A percentile compares a stretch with the other conserved stretches of the same genome.
phyloP scores from a whole-genome alignment of 78 protist genomes.

The Dictyostelium brefeldianum region DNA sequence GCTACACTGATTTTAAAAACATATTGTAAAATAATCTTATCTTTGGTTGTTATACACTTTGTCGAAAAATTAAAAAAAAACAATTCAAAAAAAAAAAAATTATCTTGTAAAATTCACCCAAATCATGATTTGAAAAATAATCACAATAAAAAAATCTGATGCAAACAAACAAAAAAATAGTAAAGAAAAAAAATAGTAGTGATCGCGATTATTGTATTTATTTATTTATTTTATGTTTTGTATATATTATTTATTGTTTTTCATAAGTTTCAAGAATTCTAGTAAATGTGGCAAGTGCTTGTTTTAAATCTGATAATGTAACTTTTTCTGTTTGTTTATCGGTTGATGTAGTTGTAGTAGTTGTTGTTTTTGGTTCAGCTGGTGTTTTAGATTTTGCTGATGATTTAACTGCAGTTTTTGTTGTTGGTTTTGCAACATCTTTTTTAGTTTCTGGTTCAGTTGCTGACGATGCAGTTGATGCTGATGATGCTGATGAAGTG shows the following conservation, averaged over 20 bases:
- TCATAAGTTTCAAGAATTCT: neutral
- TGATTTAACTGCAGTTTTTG: neutral
- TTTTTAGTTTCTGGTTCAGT: neutral
- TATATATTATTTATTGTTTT: neutral
- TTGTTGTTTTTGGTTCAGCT: neutral
- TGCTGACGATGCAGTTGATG: neutral
- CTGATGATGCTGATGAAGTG: neutral
- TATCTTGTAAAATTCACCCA: too few relatives aligned
- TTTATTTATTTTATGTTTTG: neutral
- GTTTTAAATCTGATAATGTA: neutral
- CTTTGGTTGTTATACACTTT: too few relatives aligned
- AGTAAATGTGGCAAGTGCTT: neutral
- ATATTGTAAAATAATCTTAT: too few relatives aligned
- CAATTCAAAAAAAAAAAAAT: too few relatives aligned
- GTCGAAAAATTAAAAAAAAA: too few relatives aligned
- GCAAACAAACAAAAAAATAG: too few relatives aligned
- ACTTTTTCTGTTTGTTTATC: neutral
- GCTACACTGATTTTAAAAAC: too few relatives aligned
- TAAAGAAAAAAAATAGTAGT: too few relatives aligned
- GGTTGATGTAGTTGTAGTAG: neutral
- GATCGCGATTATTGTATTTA: neutral
- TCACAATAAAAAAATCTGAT: too few relatives aligned
- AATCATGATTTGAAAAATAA: too few relatives aligned
- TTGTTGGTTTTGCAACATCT: neutral
- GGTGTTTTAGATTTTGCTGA: neutral